Evolutionary conservation across 2,329 filamentous ascomycete species (phyloP), one percentile per base, ranked within the genome.

Genomic region (Sporothrix humicola): DNA sequence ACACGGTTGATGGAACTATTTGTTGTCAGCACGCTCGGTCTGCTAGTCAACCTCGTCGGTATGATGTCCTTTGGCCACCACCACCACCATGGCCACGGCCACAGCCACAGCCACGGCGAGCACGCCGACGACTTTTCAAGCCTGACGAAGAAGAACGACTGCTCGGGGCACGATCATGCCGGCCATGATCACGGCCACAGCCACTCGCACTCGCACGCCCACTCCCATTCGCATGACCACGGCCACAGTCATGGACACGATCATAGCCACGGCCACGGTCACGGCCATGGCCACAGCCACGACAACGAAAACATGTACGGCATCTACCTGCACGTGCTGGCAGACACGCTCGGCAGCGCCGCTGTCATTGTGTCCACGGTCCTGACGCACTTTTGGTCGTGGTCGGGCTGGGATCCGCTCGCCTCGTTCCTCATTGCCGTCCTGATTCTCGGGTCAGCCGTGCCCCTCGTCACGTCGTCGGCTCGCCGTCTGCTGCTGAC

Each of bases 301-400:
- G 92, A 94, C 75, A 97, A 97, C 81, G 96, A 99, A 79, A 99
- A 99, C 80, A 98, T 99, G 95, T 84, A 96, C 78, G 96, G 96
- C 13, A 98, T 99, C 77, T 99, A 97, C 82, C 85, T 99, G 23
- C 96, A 99, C 79, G 93, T 99, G 69, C 87, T 98, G 42, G 96
- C 96, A 6, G 96, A 99, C 80, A 97, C 96, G 0, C 90, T 98
- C 44, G 96, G 96, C 37, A 98, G 95, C 72, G 92, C 95, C 0
- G 96, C 96, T 0, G 96, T 99, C 66, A 97, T 99, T 75, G 89
- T 94, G 48, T 98, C 94, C 8, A 99, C 96, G 0, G 84, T 93
- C 0, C 85, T 98, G 26, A 97, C 97, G 0, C 92, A 97, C 79
- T 91, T 93, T 78, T 92, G 93, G 79, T 92, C 93, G 17, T 98